Conservation (phyloP, 345 rosid genomes). For the Aegle marmelos region DNA sequence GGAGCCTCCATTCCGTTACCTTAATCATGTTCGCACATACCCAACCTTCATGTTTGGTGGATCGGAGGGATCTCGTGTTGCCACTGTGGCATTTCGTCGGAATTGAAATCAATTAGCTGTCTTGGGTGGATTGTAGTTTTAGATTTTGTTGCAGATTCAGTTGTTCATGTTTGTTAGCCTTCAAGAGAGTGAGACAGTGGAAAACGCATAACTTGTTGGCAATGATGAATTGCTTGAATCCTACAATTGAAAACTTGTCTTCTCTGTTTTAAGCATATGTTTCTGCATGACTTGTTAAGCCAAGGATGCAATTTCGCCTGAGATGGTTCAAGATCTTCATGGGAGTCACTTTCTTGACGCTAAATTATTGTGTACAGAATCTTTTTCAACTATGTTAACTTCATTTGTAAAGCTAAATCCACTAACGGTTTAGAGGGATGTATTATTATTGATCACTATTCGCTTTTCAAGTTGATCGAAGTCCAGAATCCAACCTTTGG, state of each 20-base stretch:
- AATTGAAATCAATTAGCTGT: constrained; percentile 29
- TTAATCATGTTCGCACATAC: constrained; percentile 76
- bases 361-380: no score
- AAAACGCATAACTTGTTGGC: not conserved
- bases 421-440: no score
- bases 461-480: no score
- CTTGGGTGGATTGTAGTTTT: not conserved
- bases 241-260: not conserved
- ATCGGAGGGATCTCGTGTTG: constrained; percentile 80
- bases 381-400: no score
- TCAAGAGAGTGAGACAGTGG: not conserved
- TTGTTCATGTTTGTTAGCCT: not conserved
- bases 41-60: constrained; percentile 94
- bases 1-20: constrained; percentile 51
- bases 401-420: no score
- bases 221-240: not conserved
- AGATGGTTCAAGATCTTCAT: no score
- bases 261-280: not conserved
- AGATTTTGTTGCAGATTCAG: constrained; percentile 2
- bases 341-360: no score
- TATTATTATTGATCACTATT: no score
- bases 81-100: constrained; percentile 85
- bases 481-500: no score
- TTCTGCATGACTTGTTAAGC: not conserved
- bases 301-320: not conserved